These are phyloP conservation scores for Candida morakotiae DNA, from an alignment of 805 yeast species.

Conservation along the genomic window DNA sequence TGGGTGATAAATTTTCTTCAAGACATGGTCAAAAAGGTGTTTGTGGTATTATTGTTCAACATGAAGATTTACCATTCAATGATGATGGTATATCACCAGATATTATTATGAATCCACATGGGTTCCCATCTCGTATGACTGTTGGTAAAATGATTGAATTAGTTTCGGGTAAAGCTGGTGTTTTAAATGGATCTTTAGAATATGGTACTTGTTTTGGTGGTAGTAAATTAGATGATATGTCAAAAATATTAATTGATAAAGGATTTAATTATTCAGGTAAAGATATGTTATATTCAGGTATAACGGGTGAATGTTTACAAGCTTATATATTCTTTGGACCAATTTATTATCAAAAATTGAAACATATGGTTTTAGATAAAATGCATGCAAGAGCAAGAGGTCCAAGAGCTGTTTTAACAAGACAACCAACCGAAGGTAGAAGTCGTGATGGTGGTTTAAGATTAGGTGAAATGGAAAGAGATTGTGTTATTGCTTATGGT, in stretches of 20 bases:
- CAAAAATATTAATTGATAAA: slow-evolving; percentile 78
- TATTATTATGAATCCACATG: slow-evolving; percentile 98
- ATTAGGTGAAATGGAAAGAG: slow-evolving; percentile 99
- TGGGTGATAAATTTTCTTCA: slow-evolving; percentile 96
- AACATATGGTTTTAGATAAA: slow-evolving; percentile 98
- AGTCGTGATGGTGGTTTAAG: slow-evolving; percentile 98
- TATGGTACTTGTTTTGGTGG: slow-evolving; percentile 99
- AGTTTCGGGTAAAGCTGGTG: slow-evolving; percentile 97
- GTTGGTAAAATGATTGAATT: slow-evolving; percentile 98
- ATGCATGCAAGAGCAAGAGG: slow-evolving; percentile 99
- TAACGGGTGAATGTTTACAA: slow-evolving; percentile 94
- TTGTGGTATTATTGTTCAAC: slow-evolving; percentile 96
- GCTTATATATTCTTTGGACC: slow-evolving; percentile 99
- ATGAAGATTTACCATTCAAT: slow-evolving; percentile 93
- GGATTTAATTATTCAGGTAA: slow-evolving; percentile 96
- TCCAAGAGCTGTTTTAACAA: slow-evolving; percentile 94
- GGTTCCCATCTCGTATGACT: slow-evolving; percentile 99
- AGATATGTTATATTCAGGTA: slow-evolving; percentile 95
- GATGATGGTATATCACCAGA: slow-evolving; percentile 92
- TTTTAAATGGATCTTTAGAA: slow-evolving; percentile 82
- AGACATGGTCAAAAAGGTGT: slow-evolving; percentile 99
- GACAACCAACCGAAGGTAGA: slow-evolving; percentile 99
- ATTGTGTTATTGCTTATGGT: slow-evolving; percentile 98
- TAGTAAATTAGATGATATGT: slow-evolving; percentile 93
- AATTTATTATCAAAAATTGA: slow-evolving; percentile 93